These are phyloP conservation scores for Neopestalotiopsis rosae DNA, from an alignment of 2,329 filamentous ascomycete genomes.

Conservation along the genomic window DNA sequence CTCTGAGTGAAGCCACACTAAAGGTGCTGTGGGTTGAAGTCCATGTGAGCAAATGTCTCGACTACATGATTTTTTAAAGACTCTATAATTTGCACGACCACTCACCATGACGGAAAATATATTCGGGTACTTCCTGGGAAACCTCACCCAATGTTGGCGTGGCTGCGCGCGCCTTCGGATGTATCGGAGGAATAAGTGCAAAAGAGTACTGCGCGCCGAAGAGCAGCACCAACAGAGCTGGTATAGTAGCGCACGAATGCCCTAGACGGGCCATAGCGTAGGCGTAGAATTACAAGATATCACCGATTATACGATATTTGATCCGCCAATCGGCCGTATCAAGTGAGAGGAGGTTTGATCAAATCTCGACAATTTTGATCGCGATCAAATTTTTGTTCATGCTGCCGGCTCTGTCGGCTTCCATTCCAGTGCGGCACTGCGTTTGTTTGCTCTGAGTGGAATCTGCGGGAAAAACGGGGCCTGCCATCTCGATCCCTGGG, in stretches of 20 bases:
- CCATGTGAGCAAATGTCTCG: background rate
- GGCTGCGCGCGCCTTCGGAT: background rate
- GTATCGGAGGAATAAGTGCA: background rate
- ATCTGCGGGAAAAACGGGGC: background rate
- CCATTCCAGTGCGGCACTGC: background rate
- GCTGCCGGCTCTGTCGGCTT: background rate
- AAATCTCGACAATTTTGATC: background rate
- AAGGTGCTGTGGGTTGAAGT: background rate
- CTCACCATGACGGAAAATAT: conserved; percentile 7
- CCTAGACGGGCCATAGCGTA: background rate
- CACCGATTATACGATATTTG: background rate
- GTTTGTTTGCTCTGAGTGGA: background rate
- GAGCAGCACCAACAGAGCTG: background rate
- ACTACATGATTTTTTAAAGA: too few species aligned
- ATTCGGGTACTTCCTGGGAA: background rate
- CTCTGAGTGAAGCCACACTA: conserved; percentile 13
- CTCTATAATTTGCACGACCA: background rate
- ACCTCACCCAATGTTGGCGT: background rate
- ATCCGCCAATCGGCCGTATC: background rate
- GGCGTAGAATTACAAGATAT: background rate
- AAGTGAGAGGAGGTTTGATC: background rate
- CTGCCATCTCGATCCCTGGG: background rate
- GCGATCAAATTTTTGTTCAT: background rate
- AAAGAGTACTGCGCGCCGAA: background rate
- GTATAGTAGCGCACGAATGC: background rate